Conservation (phyloP, 2,329 filamentous ascomycete species). For the Nigrograna mackinnonii region DNA sequence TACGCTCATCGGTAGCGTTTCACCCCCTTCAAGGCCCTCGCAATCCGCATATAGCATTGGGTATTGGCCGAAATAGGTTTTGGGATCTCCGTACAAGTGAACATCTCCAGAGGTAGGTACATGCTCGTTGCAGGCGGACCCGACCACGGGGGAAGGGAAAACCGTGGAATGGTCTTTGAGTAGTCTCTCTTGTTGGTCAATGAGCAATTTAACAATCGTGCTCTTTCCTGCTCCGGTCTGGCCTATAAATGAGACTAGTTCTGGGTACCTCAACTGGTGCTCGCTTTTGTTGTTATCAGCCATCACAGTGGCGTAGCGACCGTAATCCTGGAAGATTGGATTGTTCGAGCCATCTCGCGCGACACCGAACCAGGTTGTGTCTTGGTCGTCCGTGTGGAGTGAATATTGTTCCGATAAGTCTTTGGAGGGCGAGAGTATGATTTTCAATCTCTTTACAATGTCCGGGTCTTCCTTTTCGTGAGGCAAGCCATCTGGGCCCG, state of each 20-base stretch:
- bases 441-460: constrained; percentile 12
- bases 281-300: constrained; percentile 3
- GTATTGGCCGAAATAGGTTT: constrained; percentile 38
- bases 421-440: constrained; percentile 8
- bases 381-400: constrained; percentile 19
- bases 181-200: constrained; percentile 7
- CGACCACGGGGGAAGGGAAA: constrained; percentile 13
- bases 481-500: constrained; percentile 11
- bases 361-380: constrained; percentile 24
- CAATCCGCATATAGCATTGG: constrained; percentile 57
- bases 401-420: constrained; percentile 5
- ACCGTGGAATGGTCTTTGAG: not conserved
- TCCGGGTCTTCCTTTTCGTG: constrained; percentile 16
- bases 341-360: constrained; percentile 1
- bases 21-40: constrained; percentile 57
- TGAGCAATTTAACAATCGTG: constrained; percentile 14
- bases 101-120: constrained; percentile 22
- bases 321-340: constrained; percentile 16
- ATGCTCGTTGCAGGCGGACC: constrained; percentile 5
- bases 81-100: constrained; percentile 55
- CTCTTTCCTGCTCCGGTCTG: constrained; percentile 15
- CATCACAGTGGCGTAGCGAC: constrained; percentile 11
- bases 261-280: constrained; percentile 3
- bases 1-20: constrained; percentile 35
- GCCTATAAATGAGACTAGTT: constrained; percentile 11